Percentiles rank a stretch among this genome's conserved stretches.
Evolutionary conservation across 75 land plant genomes (phyloP).

Genomic region (Picea glauca): DNA sequence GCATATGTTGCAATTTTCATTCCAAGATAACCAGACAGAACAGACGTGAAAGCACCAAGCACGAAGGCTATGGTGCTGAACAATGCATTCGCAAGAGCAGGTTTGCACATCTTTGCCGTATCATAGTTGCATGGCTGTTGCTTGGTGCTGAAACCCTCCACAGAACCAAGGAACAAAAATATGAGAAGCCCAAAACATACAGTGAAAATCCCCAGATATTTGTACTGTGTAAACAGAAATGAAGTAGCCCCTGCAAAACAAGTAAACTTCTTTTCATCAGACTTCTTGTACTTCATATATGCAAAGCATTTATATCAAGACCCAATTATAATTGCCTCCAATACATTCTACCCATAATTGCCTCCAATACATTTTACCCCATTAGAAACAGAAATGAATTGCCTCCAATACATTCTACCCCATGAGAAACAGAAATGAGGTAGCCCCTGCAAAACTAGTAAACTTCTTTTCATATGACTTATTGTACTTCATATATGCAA

Average conservation of each 20-base stretch:
- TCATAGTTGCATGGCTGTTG: constrained; percentile 44
- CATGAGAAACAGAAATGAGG: constrained; percentile 27
- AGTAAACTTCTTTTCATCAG: too few relatives aligned
- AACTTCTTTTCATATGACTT: too few relatives aligned
- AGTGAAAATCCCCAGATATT: constrained; percentile 63
- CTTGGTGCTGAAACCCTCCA: constrained; percentile 62
- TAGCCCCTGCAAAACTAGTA: constrained; percentile 42
- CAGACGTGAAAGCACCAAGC: constrained; percentile 73
- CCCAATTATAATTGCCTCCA: too few relatives aligned
- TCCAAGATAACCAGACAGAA: constrained; percentile 75
- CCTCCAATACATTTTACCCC: too few relatives aligned
- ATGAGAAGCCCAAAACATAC: constrained; percentile 55
- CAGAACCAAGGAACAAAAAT: constrained; percentile 76
- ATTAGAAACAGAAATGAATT: too few relatives aligned
- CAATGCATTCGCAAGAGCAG: constrained; percentile 61
- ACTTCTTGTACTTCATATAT: too few relatives aligned
- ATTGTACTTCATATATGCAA: too few relatives aligned
- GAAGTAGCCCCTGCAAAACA: constrained; percentile 58
- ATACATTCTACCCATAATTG: too few relatives aligned
- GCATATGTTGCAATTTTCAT: constrained; percentile 66
- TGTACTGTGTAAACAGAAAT: constrained; percentile 65
- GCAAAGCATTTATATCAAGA: too few relatives aligned
- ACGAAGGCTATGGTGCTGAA: constrained; percentile 67
- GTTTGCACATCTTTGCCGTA: constrained; percentile 26
- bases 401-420: too few relatives aligned